Base-by-base conservation (phyloP, 1,139 yeast species). In the Ogataea hybrid region DNA sequence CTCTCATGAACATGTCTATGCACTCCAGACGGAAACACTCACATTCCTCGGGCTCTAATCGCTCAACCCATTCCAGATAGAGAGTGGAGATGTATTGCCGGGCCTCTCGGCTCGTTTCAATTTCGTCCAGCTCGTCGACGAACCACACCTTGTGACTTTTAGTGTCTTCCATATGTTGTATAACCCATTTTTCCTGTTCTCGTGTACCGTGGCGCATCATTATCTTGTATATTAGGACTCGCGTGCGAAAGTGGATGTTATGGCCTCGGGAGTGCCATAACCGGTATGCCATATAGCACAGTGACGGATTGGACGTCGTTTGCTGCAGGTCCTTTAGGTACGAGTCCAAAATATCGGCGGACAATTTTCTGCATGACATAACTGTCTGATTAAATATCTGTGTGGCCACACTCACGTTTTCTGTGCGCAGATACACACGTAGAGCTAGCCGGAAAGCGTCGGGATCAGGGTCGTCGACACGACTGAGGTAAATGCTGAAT, bases 381-480 rank as follows among this genome's bases (percentile, higher is more conserved):
- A 56, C 59, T n/a, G 52, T 48, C 32, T 53, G 59, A 29, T 53
- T 54, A 37, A 58, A 59, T 6, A 58, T 28, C 43, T 56, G 59
- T 3, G 46, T 47, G 5, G 63, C 61, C 41, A 51, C 43, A 17
- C 45, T 46, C 9, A 57, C 44, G 35, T 55, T 53, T 25, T 52
- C 59, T 6, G 55, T 46, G 32, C 52, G 47, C 5, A 57, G 32
- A 43, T 56, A 56, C 10, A 54, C 52, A 28, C 49, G 49, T 28
- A 58, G 43, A 6, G 62, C 58, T 14, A 40, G 29, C 17, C 35
- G 39, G 12, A 58, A 37, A 16, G 50, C 31, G 14, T 41, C 44
- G 6, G 48, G 47, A 4, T 46, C 39, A 9, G 54, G 44, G 1
- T 34, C 37, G 10, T 46, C 47, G 5, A 49, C 46, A n/a, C 42